These are phyloP conservation scores for Diutina neorugosa DNA, from an alignment of 1,139 yeast species.

Conservation along the genomic window DNA sequence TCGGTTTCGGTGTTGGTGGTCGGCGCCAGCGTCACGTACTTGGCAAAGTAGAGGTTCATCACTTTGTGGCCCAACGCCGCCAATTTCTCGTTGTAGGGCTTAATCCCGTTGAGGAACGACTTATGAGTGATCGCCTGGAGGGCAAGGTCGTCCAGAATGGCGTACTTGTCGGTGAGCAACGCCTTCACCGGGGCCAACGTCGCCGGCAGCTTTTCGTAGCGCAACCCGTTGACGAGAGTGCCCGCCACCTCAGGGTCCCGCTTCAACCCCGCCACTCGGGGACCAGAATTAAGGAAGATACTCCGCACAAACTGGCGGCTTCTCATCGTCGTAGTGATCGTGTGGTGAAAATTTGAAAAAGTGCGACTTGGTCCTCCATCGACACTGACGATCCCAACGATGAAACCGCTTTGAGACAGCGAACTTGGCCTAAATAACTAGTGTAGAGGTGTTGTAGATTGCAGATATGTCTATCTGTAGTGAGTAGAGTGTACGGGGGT, in stretches of 20 bases:
- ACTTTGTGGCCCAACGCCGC: slow-evolving; percentile 69
- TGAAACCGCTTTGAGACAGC: too few species aligned
- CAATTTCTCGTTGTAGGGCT: slow-evolving; percentile 81
- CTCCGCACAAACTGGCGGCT: slow-evolving; percentile 8
- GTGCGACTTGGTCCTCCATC: not conserved
- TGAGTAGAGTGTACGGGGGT: too few species aligned
- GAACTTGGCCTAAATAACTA: too few species aligned
- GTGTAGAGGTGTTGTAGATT: too few species aligned
- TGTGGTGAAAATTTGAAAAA: not conserved
- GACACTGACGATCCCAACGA: not conserved
- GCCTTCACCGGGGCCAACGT: slow-evolving; percentile 37
- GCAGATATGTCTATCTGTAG: too few species aligned
- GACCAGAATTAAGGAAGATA: slow-evolving; percentile 38
- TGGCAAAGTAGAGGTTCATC: slow-evolving; percentile 46
- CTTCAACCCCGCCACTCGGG: slow-evolving; percentile 60
- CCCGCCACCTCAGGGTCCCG: slow-evolving; percentile 61
- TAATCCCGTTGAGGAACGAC: slow-evolving; percentile 82
- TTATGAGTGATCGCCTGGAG: slow-evolving; percentile 84
- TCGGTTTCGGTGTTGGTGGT: slow-evolving; percentile 19
- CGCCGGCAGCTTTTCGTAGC: slow-evolving; percentile 41
- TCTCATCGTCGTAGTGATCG: slow-evolving; percentile 3
- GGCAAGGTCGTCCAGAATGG: slow-evolving; percentile 41
- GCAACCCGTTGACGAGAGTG: slow-evolving; percentile 44
- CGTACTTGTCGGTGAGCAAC: slow-evolving; percentile 31
- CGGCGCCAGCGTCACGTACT: slow-evolving; percentile 30